phyloP scores from a whole-genome alignment of 768 basidiomycete species.

The Suillus discolor region DNA sequence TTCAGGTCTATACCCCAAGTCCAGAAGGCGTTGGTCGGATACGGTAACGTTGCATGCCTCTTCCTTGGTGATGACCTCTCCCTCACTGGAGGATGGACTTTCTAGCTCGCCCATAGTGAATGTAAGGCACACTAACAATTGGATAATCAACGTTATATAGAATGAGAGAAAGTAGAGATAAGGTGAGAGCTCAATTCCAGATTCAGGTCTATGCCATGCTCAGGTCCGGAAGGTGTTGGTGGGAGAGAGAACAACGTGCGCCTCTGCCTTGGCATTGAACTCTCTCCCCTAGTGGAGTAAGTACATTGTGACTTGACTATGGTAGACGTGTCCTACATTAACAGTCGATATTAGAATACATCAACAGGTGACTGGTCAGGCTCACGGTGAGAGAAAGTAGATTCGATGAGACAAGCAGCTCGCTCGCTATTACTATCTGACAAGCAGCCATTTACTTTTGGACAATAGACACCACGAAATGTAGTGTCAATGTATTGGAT shows the following conservation, averaged over 20 bases:
- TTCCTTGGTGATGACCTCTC: slow-evolving; percentile 16
- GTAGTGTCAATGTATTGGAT: not conserved
- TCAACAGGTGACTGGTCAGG: not conserved
- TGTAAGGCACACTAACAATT: not conserved
- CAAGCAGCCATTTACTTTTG: not conserved
- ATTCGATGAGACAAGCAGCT: not conserved
- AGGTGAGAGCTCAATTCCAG: slow-evolving; percentile 44
- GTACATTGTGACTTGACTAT: not conserved
- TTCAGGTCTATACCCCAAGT: slow-evolving; percentile 57
- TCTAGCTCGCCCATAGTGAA: not conserved
- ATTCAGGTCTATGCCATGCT: slow-evolving; percentile 52
- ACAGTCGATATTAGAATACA: not conserved
- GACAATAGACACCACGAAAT: not conserved
- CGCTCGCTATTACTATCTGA: not conserved
- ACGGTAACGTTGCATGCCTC: slow-evolving; percentile 14
- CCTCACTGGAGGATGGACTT: slow-evolving; percentile 15
- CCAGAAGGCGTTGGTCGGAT: slow-evolving; percentile 47
- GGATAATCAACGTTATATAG: not conserved
- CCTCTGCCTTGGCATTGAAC: slow-evolving; percentile 8
- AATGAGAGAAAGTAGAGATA: not conserved
- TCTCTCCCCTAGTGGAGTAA: not conserved
- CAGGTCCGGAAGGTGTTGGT: slow-evolving; percentile 48
- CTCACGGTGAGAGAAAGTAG: not conserved
- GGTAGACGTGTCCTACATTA: not conserved
- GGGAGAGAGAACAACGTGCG: slow-evolving; percentile 25